Conservation (phyloP, 306 rosid species). For the Astragalus membranaceus region DNA sequence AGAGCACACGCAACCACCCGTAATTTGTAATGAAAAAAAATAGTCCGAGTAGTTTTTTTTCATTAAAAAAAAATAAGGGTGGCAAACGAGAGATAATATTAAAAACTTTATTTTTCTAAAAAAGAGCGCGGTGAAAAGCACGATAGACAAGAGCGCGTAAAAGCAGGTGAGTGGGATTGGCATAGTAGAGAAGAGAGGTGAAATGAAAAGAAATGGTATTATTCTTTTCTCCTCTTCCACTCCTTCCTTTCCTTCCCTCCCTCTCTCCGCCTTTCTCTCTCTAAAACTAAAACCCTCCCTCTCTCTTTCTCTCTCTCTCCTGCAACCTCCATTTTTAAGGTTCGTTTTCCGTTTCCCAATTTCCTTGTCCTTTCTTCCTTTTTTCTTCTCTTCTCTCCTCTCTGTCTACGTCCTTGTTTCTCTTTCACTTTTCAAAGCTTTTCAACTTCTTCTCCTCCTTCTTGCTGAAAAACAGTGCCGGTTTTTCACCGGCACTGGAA, state of each 20-base stretch:
- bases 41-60: no score
- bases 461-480: neutral
- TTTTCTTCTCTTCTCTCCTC: neutral
- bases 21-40: no score
- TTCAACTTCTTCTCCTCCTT: neutral
- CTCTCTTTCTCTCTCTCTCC: slow-evolving; percentile 3
- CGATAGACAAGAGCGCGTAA: slow-evolving; percentile 22
- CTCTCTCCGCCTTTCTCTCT: slow-evolving; percentile 16
- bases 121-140: no score
- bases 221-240: slow-evolving; percentile 35
- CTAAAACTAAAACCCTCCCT: neutral
- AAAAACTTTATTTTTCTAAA: no score
- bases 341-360: slow-evolving; percentile 29
- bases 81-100: no score
- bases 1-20: no score
- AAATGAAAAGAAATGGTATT: neutral
- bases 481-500: slow-evolving; percentile 3
- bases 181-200: neutral
- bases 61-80: no score
- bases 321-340: slow-evolving; percentile 26
- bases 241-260: slow-evolving; percentile 22
- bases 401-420: neutral
- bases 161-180: neutral
- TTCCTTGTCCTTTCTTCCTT: neutral
- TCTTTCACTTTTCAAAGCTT: neutral